Evolutionary conservation across 768 basidiomycete species (phyloP), one percentile per base, ranked within the genome.

Genomic region (Ramaria sp.): DNA sequence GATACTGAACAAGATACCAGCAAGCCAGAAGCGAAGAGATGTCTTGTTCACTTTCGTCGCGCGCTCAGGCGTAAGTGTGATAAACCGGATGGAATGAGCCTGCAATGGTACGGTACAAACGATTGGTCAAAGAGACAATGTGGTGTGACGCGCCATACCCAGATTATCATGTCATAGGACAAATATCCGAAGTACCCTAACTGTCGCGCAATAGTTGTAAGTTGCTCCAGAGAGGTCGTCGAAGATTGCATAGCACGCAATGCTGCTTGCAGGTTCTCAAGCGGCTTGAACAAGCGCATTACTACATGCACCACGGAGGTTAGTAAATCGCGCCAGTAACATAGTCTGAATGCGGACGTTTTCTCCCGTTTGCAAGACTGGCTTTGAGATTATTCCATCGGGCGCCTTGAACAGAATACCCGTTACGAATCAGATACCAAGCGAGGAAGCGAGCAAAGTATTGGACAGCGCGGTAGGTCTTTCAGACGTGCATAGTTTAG

Each of bases 251-350:
- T 71, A 18, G 86, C 83, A 50, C 83, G 83, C 43, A 96, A 70
- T 28, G 90, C 93, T 1, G 90, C 81, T 66, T 98, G 95, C 5
- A 94, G 73, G 69, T 96, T 91, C 65, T 99, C 96, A 58, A 94
- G 61, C 7, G 93, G 92, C 69, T 97, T 95, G 61, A 92, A 91
- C 51, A 99, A 73, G 15, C 96, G 82, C 76, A 98, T 74, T 36
- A 96, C 95, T 98, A 59, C 16, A 41, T 24, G 8, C 38, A 9
- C 42, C 51, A 50, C 58, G 51, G 50, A 38, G 51, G 53, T 58
- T 48, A 56, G 54, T 41, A 16, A 30, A 16, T 36, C 5, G 36
- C 18, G 3, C 42, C 18, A 16, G 37, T 42, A 42, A 5, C n/a
- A 0, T 45, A 36, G 30, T n/a, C 13, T 50, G 34, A 50, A 32